Evolutionary conservation across 2,329 filamentous ascomycete species (phyloP).

Genomic region (Fusarium sp.): DNA sequence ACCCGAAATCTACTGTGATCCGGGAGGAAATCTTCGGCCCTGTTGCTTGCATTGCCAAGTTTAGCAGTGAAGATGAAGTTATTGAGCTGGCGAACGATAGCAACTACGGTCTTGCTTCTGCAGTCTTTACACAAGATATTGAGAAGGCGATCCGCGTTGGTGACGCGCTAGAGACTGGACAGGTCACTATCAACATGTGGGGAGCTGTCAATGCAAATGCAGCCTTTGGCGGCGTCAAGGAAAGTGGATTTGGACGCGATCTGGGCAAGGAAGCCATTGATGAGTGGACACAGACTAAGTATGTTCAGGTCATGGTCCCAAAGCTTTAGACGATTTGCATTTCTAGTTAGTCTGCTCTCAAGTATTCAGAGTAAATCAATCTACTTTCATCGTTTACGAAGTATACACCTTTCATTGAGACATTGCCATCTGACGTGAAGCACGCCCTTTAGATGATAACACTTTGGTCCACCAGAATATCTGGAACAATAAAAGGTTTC

Average conservation of each 20-base stretch:
- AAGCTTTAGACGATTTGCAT: too few species aligned
- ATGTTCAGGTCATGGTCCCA: too few species aligned
- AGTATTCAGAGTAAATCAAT: too few species aligned
- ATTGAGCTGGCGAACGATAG: constrained; percentile 20
- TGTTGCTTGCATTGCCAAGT: constrained; percentile 20
- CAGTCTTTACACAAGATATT: constrained; percentile 64
- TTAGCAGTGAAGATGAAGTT: constrained; percentile 25
- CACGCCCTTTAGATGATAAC: too few species aligned
- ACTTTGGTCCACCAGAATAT: too few species aligned
- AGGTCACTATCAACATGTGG: constrained; percentile 70
- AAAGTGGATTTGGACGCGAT: constrained; percentile 50
- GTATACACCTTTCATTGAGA: too few species aligned
- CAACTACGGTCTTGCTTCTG: constrained; percentile 17
- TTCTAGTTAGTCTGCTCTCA: too few species aligned
- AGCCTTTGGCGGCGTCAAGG: constrained; percentile 52
- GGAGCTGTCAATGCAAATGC: constrained; percentile 44
- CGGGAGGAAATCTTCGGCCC: constrained; percentile 30
- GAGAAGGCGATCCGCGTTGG: constrained; percentile 42
- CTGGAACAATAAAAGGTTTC: too few species aligned
- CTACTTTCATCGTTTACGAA: too few species aligned
- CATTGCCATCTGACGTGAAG: too few species aligned
- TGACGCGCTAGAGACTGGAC: constrained; percentile 68
- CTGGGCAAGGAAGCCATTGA: constrained; percentile 50
- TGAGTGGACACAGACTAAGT: constrained; percentile 43
- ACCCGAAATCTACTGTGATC: constrained; percentile 6